Percentiles rank a stretch among this genome's conserved stretches.
Evolutionary conservation across 106 monocot genomes (phyloP).

Genomic region (Dioscorea dumetorum): DNA sequence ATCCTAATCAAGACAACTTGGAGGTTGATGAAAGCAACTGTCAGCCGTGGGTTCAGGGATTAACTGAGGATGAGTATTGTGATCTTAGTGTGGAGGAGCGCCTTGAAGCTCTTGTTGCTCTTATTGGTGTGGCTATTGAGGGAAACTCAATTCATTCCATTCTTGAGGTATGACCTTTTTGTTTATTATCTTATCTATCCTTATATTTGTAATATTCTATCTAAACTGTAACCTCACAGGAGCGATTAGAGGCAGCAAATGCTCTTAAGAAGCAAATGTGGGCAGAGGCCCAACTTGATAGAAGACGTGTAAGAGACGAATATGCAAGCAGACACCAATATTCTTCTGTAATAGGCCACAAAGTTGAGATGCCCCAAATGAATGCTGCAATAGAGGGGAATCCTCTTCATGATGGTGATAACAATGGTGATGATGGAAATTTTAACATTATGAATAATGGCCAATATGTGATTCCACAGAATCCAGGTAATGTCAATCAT

Average conservation of each 20-base stretch:
- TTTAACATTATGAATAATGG: slow-evolving; percentile 20
- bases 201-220: slow-evolving; percentile 4
- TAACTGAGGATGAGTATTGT: slow-evolving; percentile 86
- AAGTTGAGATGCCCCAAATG: slow-evolving; percentile 38
- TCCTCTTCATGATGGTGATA: slow-evolving; percentile 26
- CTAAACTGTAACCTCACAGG: slow-evolving; percentile 39
- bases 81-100: slow-evolving; percentile 93
- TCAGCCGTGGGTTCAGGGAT: slow-evolving; percentile 83
- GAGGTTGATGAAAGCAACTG: slow-evolving; percentile 85
- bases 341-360: slow-evolving; percentile 37
- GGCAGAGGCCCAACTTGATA: slow-evolving; percentile 91
- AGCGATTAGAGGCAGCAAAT: slow-evolving; percentile 95
- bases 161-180: slow-evolving; percentile 58
- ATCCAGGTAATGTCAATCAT: slow-evolving; percentile 22
- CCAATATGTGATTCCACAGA: slow-evolving; percentile 24
- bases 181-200: not conserved
- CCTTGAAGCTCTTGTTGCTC: slow-evolving; percentile 83
- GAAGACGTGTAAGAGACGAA: slow-evolving; percentile 87
- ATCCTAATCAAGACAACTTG: slow-evolving; percentile 35
- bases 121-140: slow-evolving; percentile 80
- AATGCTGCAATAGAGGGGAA: slow-evolving; percentile 32
- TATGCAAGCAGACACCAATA: slow-evolving; percentile 51
- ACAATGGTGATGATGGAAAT: slow-evolving; percentile 38
- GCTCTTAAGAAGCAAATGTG: slow-evolving; percentile 99
- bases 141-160: slow-evolving; percentile 85